Base-by-base conservation (phyloP, 2,329 filamentous ascomycete genomes). In the Pseudogymnoascus sp. region DNA sequence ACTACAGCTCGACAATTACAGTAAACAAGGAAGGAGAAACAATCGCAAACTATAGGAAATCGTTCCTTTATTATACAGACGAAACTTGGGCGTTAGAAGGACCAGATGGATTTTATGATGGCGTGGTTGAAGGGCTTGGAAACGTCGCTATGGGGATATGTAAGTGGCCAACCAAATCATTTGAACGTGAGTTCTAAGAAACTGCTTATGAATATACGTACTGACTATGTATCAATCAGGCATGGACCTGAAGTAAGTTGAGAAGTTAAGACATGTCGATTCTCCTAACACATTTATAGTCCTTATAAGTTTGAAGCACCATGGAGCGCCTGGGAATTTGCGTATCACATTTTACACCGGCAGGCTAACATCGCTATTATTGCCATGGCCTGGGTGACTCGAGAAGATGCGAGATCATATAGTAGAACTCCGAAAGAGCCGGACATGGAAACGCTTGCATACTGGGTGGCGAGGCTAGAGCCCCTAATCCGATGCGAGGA, bases 381-480 rank as follows among this genome's bases (percentile, higher is more conserved):
- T 0, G 84, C 83, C 3, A 92, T 92, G 90, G 89, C 90, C 0
- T 93, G 89, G 90, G 77, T 90, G 33, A 91, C 88, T 1, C 77
- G 73, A 63, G 84, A 78, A 65, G 80, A 78, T 69, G 78, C 74
- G 1, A 77, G 69, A 16, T 63, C 64, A 6, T 85, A 77, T 70
- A 84, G 70, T 64, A 78, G 68, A 28, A 76, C 66, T 66, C 83
- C 82, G 0, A 71, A 79, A 0, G 82, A 85, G 60, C 88, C 89
- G 0, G 89, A 92, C 67, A 80, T 89, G 75, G 84, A 90, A 23
- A 91, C 89, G 0, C 71, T 93, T 7, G 82, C 83, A 0, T 93
- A 93, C 69, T 93, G 90, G 90, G 77, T 91, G 0, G 81, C 84
- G 16, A 81, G 90, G 0, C 78, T 93, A 3, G 85, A 88, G 63